Conservation (phyloP, 75 land plant species). For the Chamaecyparis obtusa region DNA sequence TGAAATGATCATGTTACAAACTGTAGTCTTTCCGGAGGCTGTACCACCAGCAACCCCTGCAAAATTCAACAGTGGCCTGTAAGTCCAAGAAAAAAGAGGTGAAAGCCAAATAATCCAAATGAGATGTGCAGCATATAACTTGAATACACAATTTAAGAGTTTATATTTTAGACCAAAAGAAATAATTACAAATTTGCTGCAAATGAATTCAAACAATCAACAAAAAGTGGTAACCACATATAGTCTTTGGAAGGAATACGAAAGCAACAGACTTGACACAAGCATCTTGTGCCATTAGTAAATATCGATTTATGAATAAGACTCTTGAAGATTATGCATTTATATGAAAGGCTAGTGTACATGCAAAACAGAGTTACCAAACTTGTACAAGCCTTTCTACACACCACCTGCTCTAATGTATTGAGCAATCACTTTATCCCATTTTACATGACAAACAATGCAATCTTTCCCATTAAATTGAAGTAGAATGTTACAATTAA, state of each 20-base stretch:
- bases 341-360: not conserved
- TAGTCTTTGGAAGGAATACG: not conserved
- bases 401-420: no score
- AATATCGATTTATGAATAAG: not conserved
- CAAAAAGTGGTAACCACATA: not conserved
- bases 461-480: no score
- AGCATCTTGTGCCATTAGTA: not conserved
- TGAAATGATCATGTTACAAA: slow-evolving; percentile 79
- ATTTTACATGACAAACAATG: no score
- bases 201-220: not conserved
- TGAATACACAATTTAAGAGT: not conserved
- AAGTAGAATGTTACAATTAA: no score
- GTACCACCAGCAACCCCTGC: slow-evolving; percentile 86
- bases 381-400: no score
- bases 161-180: not conserved
- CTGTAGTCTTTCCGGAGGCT: slow-evolving; percentile 82
- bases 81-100: not conserved
- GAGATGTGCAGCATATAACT: not conserved
- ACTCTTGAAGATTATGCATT: not conserved
- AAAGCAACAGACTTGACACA: not conserved
- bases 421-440: no score
- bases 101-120: not conserved
- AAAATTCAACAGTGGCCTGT: not conserved
- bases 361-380: not conserved
- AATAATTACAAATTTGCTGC: not conserved